Conservation (phyloP, 2,329 filamentous ascomycete species). For the Aspergillus intermedius region DNA sequence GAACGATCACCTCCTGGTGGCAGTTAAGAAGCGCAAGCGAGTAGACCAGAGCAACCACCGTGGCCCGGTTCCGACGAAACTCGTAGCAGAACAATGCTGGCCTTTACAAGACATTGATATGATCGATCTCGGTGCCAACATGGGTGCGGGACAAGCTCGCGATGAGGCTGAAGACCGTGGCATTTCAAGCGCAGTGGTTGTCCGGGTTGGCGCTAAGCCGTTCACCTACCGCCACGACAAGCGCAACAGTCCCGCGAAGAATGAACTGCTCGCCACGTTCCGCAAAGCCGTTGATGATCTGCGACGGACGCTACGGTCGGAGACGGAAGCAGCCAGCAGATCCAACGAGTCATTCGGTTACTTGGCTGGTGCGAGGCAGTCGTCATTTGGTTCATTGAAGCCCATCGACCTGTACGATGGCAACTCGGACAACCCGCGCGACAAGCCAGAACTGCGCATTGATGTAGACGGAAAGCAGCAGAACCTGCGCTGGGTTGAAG, state of each 20-base stretch:
- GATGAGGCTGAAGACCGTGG: slow-evolving; percentile 49
- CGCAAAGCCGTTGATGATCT: slow-evolving; percentile 89
- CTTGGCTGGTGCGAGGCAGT: slow-evolving; percentile 66
- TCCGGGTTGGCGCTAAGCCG: slow-evolving; percentile 81
- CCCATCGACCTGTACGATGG: slow-evolving; percentile 63
- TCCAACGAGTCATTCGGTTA: slow-evolving; percentile 80
- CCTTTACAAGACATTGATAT: slow-evolving; percentile 87
- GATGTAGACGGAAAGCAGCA: slow-evolving; percentile 96
- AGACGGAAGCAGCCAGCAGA: slow-evolving; percentile 81
- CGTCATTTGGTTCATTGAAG: slow-evolving; percentile 63
- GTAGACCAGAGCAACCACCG: slow-evolving; percentile 56
- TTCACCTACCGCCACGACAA: slow-evolving; percentile 93
- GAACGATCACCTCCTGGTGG: slow-evolving; percentile 89
- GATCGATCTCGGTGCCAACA: slow-evolving; percentile 65
- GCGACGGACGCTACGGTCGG: slow-evolving; percentile 74
- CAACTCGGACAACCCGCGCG: slow-evolving; percentile 68
- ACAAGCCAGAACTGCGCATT: slow-evolving; percentile 68
- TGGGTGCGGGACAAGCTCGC: slow-evolving; percentile 30
- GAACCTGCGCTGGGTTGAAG: slow-evolving; percentile 91
- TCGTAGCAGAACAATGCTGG: slow-evolving; percentile 93
- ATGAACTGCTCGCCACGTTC: slow-evolving; percentile 75
- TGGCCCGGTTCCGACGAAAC: slow-evolving; percentile 54
- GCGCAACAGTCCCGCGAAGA: slow-evolving; percentile 70
- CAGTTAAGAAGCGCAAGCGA: slow-evolving; percentile 87
- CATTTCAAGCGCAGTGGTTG: slow-evolving; percentile 79